These are phyloP conservation scores for Chaetomiaceae sp. DNA, from an alignment of 2,329 filamentous ascomycete species.

Conservation along the genomic window DNA sequence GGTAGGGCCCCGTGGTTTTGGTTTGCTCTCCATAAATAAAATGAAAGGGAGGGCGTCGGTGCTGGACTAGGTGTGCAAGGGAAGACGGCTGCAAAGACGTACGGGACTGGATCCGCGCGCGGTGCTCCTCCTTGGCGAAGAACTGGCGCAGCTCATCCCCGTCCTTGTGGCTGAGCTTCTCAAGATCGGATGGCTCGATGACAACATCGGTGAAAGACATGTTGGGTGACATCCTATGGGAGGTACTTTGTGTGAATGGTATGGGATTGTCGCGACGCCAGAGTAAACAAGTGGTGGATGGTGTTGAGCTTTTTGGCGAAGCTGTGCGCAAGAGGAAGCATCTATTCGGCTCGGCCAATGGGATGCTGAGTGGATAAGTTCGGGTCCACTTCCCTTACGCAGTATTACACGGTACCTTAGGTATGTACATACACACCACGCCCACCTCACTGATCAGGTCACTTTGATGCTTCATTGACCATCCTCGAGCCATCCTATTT, in stretches of 20 bases:
- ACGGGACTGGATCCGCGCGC: conserved; percentile 64
- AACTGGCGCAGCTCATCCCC: conserved; percentile 86
- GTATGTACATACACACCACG: too few species aligned
- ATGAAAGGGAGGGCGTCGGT: too few species aligned
- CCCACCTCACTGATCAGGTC: too few species aligned
- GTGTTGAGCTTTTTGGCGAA: conserved; percentile 12
- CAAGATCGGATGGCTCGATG: conserved; percentile 58
- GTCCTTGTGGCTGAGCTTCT: conserved; percentile 73
- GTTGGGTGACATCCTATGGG: background rate
- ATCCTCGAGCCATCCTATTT: too few species aligned
- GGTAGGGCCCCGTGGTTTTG: too few species aligned
- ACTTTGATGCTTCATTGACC: too few species aligned
- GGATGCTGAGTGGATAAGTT: background rate
- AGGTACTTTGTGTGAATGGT: background rate
- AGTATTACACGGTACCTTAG: too few species aligned
- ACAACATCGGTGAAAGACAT: conserved; percentile 20
- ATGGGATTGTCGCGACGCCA: background rate
- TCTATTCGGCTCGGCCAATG: conserved; percentile 19
- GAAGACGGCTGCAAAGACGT: conserved; percentile 32
- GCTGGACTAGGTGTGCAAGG: too few species aligned
- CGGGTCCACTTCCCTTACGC: too few species aligned
- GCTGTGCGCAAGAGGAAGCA: background rate
- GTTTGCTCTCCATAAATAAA: too few species aligned
- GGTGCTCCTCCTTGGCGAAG: conserved; percentile 78
- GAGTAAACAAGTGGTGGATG: background rate